Evolutionary conservation across 345 rosid genomes (phyloP).

Genomic region (Noccaea caerulescens): DNA sequence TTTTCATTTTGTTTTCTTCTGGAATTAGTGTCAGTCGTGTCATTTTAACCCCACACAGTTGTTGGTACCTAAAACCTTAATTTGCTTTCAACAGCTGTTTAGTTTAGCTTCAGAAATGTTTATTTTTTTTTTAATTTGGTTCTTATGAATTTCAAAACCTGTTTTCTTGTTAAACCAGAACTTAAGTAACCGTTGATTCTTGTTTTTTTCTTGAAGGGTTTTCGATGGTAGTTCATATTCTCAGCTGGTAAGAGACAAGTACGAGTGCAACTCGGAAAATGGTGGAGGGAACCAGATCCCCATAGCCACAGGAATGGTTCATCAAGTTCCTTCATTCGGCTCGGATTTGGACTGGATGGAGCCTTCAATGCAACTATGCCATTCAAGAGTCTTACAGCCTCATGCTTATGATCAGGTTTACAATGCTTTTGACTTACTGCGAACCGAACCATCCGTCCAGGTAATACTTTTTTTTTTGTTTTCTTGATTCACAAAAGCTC

Average conservation of each 20-base stretch:
- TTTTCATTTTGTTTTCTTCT: constrained; percentile 25
- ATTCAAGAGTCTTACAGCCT: constrained; percentile 57
- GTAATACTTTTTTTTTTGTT: constrained; percentile 42
- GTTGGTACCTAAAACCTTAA: constrained; percentile 9
- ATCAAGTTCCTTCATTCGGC: constrained; percentile 52
- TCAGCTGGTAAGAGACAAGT: constrained; percentile 59
- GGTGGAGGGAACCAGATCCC: constrained; percentile 44
- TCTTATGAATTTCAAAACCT: not conserved
- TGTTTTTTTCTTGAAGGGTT: constrained; percentile 51
- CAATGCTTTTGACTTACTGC: constrained; percentile 77
- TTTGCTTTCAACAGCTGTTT: constrained; percentile 7
- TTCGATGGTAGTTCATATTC: constrained; percentile 55
- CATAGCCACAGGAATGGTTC: constrained; percentile 42
- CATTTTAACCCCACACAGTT: constrained; percentile 9
- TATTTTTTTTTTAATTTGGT: not conserved
- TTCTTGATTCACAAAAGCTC: constrained; percentile 15
- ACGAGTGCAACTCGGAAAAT: constrained; percentile 45
- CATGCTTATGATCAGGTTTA: constrained; percentile 56
- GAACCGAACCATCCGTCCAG: constrained; percentile 81
- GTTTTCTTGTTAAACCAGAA: not conserved
- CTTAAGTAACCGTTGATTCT: not conserved
- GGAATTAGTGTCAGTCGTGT: constrained; percentile 20
- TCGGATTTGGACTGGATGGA: constrained; percentile 78
- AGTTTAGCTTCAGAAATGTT: not conserved
- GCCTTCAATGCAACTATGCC: constrained; percentile 56